Base-by-base conservation (phyloP, 768 basidiomycete genomes). In the Russula foetens region DNA sequence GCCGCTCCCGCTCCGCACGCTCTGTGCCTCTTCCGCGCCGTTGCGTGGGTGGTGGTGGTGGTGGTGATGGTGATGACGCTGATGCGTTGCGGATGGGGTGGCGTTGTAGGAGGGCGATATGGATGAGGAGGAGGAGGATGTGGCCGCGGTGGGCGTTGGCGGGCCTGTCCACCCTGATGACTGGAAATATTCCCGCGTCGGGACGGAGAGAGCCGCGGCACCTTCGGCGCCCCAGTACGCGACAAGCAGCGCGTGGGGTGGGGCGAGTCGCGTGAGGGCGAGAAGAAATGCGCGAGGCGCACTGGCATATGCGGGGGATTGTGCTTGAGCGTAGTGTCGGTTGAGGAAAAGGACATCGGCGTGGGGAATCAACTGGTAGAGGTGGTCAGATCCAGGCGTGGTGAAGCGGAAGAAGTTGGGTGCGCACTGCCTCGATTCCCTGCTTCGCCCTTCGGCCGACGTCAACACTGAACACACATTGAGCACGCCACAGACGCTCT, bases 171-270 rank as follows among this genome's bases (percentile, higher is more conserved):
- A 92, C 1, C 86, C 84, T 0, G 88, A 90, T 65, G 84, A 85
- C 64, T 93, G 91, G 69, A 91, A 89, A 71, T 92, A 93, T 66
- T 93, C 91, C 65, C 81, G 81, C 0, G 90, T 92, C 0, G 90
- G 91, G 7, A 92, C 72, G 17, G 87, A 90, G 56, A 92, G 79
- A 4, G 89, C 84, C 0, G 90, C 91, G 1, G 86, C 87, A 12
- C 90, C 90, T 50, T 89, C 86, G 24, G 78, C 75, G 7, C 90
- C 90, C 81, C 90, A 92, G 67, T 92, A 77, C 2, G 85, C 88
- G 26, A 93, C 80, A n/a, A 92, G 83, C 0, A 93, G 76, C 0
- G 90, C 84, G 67, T 92, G 90, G 0, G 85, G 77, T 2, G 88
- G 78, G 0, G 83, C 88, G 35, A 81, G 78, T 12, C 82, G 77